Evolutionary conservation across 2,329 filamentous ascomycete species (phyloP).

Genomic region (Zasmidium angulare): DNA sequence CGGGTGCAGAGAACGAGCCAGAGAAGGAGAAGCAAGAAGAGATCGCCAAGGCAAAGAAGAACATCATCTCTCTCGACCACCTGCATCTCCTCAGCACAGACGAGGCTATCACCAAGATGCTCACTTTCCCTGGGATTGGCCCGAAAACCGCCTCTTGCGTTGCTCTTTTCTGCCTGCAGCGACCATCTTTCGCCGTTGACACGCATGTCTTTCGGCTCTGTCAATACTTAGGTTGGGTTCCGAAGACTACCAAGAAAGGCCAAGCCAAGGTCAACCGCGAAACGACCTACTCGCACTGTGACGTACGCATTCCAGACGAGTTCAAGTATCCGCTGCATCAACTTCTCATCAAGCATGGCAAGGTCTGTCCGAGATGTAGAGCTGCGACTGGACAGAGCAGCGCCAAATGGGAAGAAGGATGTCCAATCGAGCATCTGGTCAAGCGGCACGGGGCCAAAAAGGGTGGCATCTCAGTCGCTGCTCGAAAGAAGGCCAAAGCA

Average conservation of each 20-base stretch:
- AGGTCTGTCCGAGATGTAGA: conserved; percentile 59
- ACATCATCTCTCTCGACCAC: conserved; percentile 65
- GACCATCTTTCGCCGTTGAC: conserved; percentile 64
- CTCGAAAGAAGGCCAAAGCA: conserved; percentile 58
- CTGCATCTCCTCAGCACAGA: conserved; percentile 56
- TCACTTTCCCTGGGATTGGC: conserved; percentile 62
- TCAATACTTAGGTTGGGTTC: conserved; percentile 63
- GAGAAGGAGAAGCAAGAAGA: conserved; percentile 57
- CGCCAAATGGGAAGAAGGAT: conserved; percentile 63
- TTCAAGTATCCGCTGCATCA: conserved; percentile 64
- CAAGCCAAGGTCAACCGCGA: conserved; percentile 49
- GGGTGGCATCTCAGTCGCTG: conserved; percentile 34
- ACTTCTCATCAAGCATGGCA: conserved; percentile 63
- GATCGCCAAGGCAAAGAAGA: conserved; percentile 56
- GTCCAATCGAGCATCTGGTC: conserved; percentile 64
- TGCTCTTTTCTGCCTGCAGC: conserved; percentile 62
- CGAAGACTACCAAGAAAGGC: conserved; percentile 44
- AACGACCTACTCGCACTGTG: conserved; percentile 60
- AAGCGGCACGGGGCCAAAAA: conserved; percentile 57
- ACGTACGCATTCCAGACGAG: conserved; percentile 61
- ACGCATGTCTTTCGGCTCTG: conserved; percentile 66
- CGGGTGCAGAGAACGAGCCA: conserved; percentile 47
- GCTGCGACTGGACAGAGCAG: conserved; percentile 62
- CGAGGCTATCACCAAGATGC: conserved; percentile 58
- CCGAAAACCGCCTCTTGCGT: conserved; percentile 68